Evolutionary conservation across 176 grass and related monocot species (phyloP), one percentile per base, ranked within the genome.

Genomic region (Rhynchospora pubera): DNA sequence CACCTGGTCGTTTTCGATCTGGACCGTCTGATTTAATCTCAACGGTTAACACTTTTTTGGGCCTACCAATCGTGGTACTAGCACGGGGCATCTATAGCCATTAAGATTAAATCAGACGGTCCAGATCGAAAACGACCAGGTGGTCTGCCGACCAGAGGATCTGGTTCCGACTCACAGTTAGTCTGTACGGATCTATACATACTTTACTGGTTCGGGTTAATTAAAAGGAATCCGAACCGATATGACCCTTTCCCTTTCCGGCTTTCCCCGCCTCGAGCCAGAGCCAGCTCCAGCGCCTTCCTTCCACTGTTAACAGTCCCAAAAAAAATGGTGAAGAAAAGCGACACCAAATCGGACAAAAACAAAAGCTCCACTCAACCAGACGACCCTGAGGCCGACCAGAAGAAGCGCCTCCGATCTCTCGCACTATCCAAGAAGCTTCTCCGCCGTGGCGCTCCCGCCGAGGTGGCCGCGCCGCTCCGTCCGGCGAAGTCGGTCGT

Each of bases 361-460:
- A 73, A 19, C 57, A 84, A 78, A 7, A 68, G 19, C 18, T 15
- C 45, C 12, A 16, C 24, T 32, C 83, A 68, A 16, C 84, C 85
- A 43, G 48, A 56, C 26, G 84, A 90, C 65, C 84, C 81, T n/a
- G 90, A 92, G 57, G 79, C 87, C 14, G 89, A 88, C 6, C 87
- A 91, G 85, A 85, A 90, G 51, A 84, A 69, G 72, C 87, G 90
- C 22, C 87, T 93, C n/a, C 86, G 92, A 24, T 89, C 90, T 4
- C 81, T 92, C 16, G 92, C 95, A 46, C 80, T 93, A 48, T 92
- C 95, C 21, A 91, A 85, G 44, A 91, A 84, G 18, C 70, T 97
- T 61, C 88, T 98, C 21, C 85, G 83, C 21, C 88, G 86, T 15
- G 89, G 81, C 5, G 80, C 78, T 2, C 51, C 85, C 7, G 75